A percentile compares a stretch with the other conserved stretches of the same genome.
Conservation (phyloP, 2,329 filamentous ascomycete genomes). For the Polytolypa hystricis region DNA sequence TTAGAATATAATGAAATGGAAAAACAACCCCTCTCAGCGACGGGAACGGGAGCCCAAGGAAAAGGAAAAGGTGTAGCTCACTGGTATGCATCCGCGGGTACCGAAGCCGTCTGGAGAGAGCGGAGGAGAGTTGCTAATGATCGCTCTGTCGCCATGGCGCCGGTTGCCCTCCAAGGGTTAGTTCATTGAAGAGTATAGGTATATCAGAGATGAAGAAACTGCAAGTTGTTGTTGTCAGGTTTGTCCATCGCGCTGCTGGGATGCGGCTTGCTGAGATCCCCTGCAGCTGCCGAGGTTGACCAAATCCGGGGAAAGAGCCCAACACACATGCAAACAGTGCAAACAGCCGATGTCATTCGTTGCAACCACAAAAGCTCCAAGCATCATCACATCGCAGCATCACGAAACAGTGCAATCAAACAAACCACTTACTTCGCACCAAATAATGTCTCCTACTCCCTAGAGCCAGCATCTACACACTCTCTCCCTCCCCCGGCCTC, state of each 20-base stretch:
- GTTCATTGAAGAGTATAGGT: constrained; percentile 5
- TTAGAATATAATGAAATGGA: constrained; percentile 4
- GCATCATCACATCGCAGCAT: no score
- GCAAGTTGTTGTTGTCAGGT: no score
- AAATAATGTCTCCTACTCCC: no score
- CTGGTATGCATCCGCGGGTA: constrained; percentile 50
- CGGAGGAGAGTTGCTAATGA: constrained; percentile 49
- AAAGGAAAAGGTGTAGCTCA: constrained; percentile 22
- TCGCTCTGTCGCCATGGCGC: constrained; percentile 47
- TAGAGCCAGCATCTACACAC: no score
- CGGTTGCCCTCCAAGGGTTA: neutral
- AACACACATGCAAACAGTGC: constrained; percentile 24
- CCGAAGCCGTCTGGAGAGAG: constrained; percentile 48
- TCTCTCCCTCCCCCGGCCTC: no score
- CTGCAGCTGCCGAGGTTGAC: constrained; percentile 8
- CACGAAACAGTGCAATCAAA: no score
- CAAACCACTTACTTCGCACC: no score
- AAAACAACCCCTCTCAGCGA: constrained; percentile 4
- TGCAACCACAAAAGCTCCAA: no score
- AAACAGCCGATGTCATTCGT: no score
- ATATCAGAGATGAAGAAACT: constrained; percentile 6
- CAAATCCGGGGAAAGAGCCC: no score
- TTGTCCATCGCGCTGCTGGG: no score
- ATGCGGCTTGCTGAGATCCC: no score
- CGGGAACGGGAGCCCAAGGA: constrained; percentile 16